Percentiles rank a stretch among this genome's conserved stretches.
These are phyloP conservation scores for Epipyxis sp. DNA, from an alignment of 108 stramenopile species.

Conservation along the genomic window DNA sequence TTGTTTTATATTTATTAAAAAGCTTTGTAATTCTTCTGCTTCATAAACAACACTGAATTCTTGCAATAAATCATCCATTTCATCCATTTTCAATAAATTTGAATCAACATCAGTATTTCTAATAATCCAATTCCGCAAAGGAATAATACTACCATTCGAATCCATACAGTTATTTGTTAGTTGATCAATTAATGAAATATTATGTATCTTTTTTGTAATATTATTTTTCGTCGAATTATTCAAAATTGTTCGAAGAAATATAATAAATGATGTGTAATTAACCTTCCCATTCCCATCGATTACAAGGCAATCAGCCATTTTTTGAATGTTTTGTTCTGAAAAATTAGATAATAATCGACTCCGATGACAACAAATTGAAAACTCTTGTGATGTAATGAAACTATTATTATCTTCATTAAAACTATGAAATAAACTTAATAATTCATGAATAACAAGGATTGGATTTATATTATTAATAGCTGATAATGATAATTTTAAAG, in stretches of 20 bases:
- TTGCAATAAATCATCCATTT: slow-evolving; percentile 9
- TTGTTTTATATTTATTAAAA: slow-evolving; percentile 1
- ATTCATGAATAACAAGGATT: not conserved
- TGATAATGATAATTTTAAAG: too few relatives aligned
- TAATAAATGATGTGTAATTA: not conserved
- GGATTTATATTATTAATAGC: too few relatives aligned
- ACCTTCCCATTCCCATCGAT: slow-evolving; percentile 17
- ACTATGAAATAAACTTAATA: not conserved
- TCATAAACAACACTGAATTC: slow-evolving; percentile 20
- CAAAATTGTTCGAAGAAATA: slow-evolving; percentile 13
- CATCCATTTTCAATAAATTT: not conserved
- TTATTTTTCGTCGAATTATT: not conserved
- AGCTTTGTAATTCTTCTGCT: not conserved
- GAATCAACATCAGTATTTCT: not conserved
- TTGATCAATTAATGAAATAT: not conserved
- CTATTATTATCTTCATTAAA: slow-evolving; percentile 18
- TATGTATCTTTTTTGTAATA: not conserved
- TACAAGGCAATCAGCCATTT: not conserved
- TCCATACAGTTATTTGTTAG: not conserved
- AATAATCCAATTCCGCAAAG: slow-evolving; percentile 6
- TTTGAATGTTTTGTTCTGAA: not conserved
- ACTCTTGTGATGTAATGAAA: not conserved
- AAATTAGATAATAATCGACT: not conserved
- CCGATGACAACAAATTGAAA: slow-evolving; percentile 19
- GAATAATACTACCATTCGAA: not conserved